Percentiles rank a stretch among this genome's conserved stretches.
These are phyloP conservation scores for Fraxinus anomala DNA, from an alignment of 257 asterid species.

Conservation along the genomic window DNA sequence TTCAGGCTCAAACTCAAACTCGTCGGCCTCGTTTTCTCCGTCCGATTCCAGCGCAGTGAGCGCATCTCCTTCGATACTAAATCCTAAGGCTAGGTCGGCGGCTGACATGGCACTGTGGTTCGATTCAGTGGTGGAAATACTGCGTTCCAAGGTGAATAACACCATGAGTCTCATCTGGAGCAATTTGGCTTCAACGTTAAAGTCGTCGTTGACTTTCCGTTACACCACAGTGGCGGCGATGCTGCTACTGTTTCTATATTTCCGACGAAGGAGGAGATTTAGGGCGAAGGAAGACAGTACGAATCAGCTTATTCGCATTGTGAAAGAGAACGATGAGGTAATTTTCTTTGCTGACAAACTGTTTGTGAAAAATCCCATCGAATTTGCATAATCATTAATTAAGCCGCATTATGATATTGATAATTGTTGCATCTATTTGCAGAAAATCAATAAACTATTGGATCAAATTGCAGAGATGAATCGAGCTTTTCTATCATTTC, in stretches of 20 bases:
- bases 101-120: slow-evolving; percentile 19
- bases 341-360: slow-evolving; percentile 15
- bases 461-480: slow-evolving; percentile 71
- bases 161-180: slow-evolving; percentile 15
- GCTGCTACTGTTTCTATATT: slow-evolving; percentile 23
- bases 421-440: slow-evolving; percentile 26
- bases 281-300: neutral
- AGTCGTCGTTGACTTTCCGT: slow-evolving; percentile 24
- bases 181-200: slow-evolving; percentile 26
- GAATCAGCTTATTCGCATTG: slow-evolving; percentile 25
- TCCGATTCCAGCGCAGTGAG: slow-evolving; percentile 30
- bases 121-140: slow-evolving; percentile 34
- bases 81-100: slow-evolving; percentile 19
- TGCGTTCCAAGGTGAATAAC: slow-evolving; percentile 35
- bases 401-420: neutral
- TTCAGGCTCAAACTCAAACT: slow-evolving; percentile 33
- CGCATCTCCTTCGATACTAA: slow-evolving; percentile 24
- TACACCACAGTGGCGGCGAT: slow-evolving; percentile 30
- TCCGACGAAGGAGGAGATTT: slow-evolving; percentile 29
- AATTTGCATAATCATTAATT: neutral
- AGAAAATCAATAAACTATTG: slow-evolving; percentile 64
- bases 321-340: slow-evolving; percentile 53
- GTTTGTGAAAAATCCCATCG: slow-evolving; percentile 45
- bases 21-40: slow-evolving; percentile 43
- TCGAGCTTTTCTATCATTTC: slow-evolving; percentile 45